phyloP scores from a whole-genome alignment of 371 early-diverging fungal genomes.

The Circinella umbellata region DNA sequence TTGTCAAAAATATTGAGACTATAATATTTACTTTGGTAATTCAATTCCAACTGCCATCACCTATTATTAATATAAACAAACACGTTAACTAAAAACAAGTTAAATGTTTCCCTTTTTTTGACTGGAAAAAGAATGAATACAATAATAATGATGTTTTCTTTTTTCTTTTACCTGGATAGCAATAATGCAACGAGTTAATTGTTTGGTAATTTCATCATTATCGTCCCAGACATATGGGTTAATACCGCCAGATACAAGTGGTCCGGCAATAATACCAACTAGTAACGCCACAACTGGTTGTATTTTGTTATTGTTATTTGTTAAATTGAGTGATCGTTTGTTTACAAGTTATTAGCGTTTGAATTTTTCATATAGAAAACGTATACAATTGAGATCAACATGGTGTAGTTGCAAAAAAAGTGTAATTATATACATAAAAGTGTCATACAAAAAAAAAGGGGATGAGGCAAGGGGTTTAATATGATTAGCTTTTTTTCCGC shows the following conservation, averaged over 20 bases:
- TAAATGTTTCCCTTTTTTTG: no score
- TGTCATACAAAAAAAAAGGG: background rate
- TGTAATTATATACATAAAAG: background rate
- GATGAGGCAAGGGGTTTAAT: background rate
- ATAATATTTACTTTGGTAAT: constrained; percentile 69
- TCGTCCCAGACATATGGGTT: constrained; percentile 63
- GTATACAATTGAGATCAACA: no score
- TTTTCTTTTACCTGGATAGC: constrained; percentile 68
- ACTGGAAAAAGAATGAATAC: background rate
- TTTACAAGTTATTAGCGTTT: no score
- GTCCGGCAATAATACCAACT: constrained; percentile 92
- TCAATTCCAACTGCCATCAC: constrained; percentile 90
- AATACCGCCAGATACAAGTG: constrained; percentile 65
- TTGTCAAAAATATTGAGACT: background rate
- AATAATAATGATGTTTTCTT: background rate
- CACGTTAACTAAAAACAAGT: background rate
- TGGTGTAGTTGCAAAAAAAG: background rate
- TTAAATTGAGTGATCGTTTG: no score
- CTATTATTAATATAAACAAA: constrained; percentile 26
- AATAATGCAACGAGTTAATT: constrained; percentile 79
- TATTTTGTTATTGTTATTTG: background rate
- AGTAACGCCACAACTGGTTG: constrained; percentile 80
- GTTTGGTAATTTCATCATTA: constrained; percentile 62
- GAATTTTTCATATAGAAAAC: no score
- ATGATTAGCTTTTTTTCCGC: constrained; percentile 2